Conservation (phyloP, 2,329 filamentous ascomycete species). For the Alternaria incomplexa region DNA sequence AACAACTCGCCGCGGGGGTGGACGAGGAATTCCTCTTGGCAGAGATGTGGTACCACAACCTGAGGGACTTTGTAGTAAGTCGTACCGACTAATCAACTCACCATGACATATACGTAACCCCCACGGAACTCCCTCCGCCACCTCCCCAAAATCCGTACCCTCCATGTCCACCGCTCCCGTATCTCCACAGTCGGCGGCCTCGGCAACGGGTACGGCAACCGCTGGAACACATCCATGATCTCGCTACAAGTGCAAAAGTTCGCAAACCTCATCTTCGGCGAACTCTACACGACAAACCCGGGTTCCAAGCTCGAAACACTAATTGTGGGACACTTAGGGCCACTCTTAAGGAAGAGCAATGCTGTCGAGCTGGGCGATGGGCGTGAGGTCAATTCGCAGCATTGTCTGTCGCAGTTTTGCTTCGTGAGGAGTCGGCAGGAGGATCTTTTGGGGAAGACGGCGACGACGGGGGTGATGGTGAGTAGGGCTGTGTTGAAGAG, state of each 20-base stretch:
- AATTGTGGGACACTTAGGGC: background rate
- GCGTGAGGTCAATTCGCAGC: background rate
- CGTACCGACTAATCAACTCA: accelerated
- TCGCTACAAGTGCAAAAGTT: background rate
- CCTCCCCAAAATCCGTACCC: background rate
- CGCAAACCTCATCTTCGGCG: background rate
- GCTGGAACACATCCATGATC: background rate
- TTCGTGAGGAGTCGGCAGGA: background rate
- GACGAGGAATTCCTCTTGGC: background rate
- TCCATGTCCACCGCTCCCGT: background rate
- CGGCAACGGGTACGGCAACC: background rate
- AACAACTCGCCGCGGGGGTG: background rate
- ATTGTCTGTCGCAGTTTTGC: background rate
- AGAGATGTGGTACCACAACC: background rate
- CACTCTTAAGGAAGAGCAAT: background rate
- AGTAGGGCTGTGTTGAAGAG: background rate
- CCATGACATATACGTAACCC: accelerated
- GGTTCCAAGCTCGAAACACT: background rate
- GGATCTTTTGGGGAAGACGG: background rate
- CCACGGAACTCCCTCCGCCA: background rate
- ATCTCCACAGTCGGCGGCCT: background rate
- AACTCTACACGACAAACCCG: background rate
- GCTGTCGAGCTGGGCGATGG: background rate
- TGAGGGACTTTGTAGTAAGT: background rate
- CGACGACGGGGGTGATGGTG: background rate